Evolutionary conservation across 441 rosid species (phyloP).

Genomic region (Gossypium aridum): DNA sequence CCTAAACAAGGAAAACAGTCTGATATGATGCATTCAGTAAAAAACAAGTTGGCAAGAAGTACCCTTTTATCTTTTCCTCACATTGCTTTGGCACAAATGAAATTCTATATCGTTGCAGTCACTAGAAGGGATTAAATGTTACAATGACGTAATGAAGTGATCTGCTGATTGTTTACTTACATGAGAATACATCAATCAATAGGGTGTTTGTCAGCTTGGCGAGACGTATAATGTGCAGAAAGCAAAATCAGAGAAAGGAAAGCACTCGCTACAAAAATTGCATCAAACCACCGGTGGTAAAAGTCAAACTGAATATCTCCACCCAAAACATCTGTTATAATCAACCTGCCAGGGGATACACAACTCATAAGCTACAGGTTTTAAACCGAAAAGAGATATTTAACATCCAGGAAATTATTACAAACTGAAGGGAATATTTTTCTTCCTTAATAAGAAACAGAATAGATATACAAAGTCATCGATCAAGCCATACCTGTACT

Average conservation of each 20-base stretch:
- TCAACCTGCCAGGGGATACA: slow-evolving; percentile 57
- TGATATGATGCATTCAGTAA: neutral
- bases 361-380: neutral
- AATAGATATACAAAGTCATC: neutral
- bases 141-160: neutral
- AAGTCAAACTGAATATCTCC: slow-evolving; percentile 98
- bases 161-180: slow-evolving; percentile 22
- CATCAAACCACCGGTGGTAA: slow-evolving; percentile 98
- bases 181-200: slow-evolving; percentile 46
- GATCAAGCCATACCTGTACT: slow-evolving; percentile 59
- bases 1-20: slow-evolving; percentile 13
- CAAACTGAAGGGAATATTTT: neutral
- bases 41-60: neutral
- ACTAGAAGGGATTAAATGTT: neutral
- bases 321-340: slow-evolving; percentile 91
- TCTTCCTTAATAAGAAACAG: neutral
- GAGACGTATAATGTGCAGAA: slow-evolving; percentile 94
- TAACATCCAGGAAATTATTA: neutral
- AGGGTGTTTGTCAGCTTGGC: slow-evolving; percentile 93
- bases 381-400: neutral
- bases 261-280: slow-evolving; percentile 95
- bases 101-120: neutral
- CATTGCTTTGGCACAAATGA: neutral
- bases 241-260: slow-evolving; percentile 90
- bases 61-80: neutral